Evolutionary conservation across 2,329 filamentous ascomycete species (phyloP), one percentile per base, ranked within the genome.

Genomic region (Exophiala spinifera): DNA sequence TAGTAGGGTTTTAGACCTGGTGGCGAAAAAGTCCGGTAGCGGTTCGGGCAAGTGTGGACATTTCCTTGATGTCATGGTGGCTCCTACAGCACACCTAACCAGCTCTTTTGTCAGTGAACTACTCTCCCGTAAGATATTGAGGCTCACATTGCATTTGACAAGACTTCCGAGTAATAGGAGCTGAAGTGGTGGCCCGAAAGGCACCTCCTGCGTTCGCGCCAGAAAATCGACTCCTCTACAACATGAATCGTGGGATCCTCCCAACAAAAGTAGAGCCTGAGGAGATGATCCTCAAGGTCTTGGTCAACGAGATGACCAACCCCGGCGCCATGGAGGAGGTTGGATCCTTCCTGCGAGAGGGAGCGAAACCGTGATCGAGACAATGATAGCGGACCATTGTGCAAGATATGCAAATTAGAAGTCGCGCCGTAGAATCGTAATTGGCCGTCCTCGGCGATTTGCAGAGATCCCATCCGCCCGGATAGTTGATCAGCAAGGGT

Each of bases 1-100:
- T 15, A 65, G 53, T 3, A 65, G 53, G 3, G 58, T 49, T 46
- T 63, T 64, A 10, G 63, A 46, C 44, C 62, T 51, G 4, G 50
- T 60, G 17, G 57, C 59, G 44, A 65, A 65, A 46, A 65, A 65
- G 15, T 62, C 61, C n/a, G 59, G 40, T 33, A 64, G 25, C 4
- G 59, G 36, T 23, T 49, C 50, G 34, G 57, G 57, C 17, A 56
- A 47, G 15, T 58, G 39, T 11, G 52, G 51, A 15, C 45, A 49
- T 21, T 39, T 33, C 40, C 48, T 51, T 8, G 48, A 19, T 1
- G 53, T 59, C 17, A 59, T 37, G 8, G 48, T 59, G 14, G 56
- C 56, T 23, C 56, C 49, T 11, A 59, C 25, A 6, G 56, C 44
- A 20, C 52, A 55, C 53, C 53, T 55, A 17, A 14, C 17, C 28